Evolutionary conservation across 495 filamentous ascomycete genomes (phyloP).

Genomic region (Melanomma pulvis-pyrius): DNA sequence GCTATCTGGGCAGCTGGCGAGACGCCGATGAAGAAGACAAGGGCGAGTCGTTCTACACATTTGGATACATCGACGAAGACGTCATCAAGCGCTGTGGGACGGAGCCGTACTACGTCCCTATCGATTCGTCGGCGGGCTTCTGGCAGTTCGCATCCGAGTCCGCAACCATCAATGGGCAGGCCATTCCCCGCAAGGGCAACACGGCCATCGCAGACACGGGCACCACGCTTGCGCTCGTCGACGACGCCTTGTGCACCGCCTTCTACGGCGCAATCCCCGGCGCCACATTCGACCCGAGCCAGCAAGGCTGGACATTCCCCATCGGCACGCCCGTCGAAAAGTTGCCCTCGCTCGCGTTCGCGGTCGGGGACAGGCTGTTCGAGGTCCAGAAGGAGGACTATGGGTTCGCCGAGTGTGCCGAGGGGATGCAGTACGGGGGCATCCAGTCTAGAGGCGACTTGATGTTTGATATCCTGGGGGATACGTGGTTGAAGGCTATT

Average conservation of each 20-base stretch:
- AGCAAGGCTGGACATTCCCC: conserved; percentile 74
- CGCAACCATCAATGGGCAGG: conserved; percentile 63
- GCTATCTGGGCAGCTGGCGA: conserved; percentile 67
- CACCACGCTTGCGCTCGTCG: conserved; percentile 71
- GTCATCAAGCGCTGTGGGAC: conserved; percentile 57
- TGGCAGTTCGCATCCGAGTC: conserved; percentile 70
- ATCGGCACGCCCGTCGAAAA: conserved; percentile 56
- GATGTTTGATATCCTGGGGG: conserved; percentile 73
- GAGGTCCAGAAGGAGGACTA: conserved; percentile 72
- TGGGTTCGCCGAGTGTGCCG: conserved; percentile 63
- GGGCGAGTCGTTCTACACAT: conserved; percentile 73
- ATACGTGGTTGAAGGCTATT: conserved; percentile 69
- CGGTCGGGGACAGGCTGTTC: conserved; percentile 67
- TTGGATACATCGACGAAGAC: conserved; percentile 73
- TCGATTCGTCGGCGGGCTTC: conserved; percentile 73
- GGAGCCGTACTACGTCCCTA: conserved; percentile 61
- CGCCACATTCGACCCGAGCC: conserved; percentile 60
- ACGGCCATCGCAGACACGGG: conserved; percentile 82
- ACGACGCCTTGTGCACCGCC: conserved; percentile 65
- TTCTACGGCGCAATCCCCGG: conserved; percentile 75
- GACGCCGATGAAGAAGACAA: conserved; percentile 59
- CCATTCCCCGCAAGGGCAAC: conserved; percentile 61
- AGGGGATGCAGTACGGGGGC: conserved; percentile 68
- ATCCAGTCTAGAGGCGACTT: conserved; percentile 71
- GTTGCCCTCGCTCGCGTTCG: conserved; percentile 69